Evolutionary conservation across 352 stramenopile genomes (phyloP).

Genomic region (Globisporangium carolinianum): DNA sequence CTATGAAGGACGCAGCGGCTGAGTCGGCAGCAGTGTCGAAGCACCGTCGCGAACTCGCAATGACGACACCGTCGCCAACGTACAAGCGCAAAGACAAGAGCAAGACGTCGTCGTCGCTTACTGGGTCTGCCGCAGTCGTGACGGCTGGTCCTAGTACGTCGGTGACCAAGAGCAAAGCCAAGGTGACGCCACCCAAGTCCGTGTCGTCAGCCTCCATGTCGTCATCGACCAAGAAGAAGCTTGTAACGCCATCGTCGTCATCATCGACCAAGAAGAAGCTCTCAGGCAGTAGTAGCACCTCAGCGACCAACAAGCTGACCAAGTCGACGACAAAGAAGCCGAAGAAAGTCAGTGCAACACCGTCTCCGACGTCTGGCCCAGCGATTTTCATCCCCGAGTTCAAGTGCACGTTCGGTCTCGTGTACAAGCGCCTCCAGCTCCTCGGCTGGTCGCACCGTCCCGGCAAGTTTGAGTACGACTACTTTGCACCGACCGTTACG

Average conservation of each 20-base stretch:
- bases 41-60: slow-evolving; percentile 12
- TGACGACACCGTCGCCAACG: slow-evolving; percentile 21
- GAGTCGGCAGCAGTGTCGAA: slow-evolving; percentile 15
- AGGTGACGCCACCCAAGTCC: slow-evolving; percentile 14
- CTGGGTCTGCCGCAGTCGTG: neutral
- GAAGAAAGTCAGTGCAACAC: slow-evolving; percentile 18
- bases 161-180: neutral
- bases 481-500: slow-evolving; percentile 67
- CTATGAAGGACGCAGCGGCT: slow-evolving; percentile 5
- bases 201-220: too few relatives aligned
- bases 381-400: slow-evolving; percentile 53
- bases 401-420: slow-evolving; percentile 54
- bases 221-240: slow-evolving; percentile 5
- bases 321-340: slow-evolving; percentile 4
- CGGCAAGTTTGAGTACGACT: slow-evolving; percentile 74
- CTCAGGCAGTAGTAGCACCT: neutral
- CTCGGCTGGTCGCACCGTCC: slow-evolving; percentile 50
- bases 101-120: neutral
- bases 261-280: slow-evolving; percentile 22
- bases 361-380: slow-evolving; percentile 4
- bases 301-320: slow-evolving; percentile 9
- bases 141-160: neutral
- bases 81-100: slow-evolving; percentile 25
- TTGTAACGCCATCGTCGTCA: slow-evolving; percentile 3
- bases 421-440: slow-evolving; percentile 54